phyloP scores from a whole-genome alignment of 1,284 basidiomycete genomes.

The Violaceomyces palustris region DNA sequence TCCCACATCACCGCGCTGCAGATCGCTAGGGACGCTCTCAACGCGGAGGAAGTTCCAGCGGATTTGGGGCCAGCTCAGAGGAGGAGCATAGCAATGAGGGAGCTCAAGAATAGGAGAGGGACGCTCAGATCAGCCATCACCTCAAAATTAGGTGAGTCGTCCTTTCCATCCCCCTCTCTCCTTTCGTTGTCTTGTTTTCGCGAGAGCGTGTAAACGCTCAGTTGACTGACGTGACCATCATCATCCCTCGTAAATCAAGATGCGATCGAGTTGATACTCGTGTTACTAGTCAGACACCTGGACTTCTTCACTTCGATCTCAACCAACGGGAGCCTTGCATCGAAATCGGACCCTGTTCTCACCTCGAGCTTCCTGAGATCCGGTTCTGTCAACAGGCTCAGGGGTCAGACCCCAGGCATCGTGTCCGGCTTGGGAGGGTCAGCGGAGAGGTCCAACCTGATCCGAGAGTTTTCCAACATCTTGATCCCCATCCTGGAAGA shows the following conservation, averaged over 20 bases:
- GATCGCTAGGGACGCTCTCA: slow-evolving; percentile 31
- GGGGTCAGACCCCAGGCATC: background rate
- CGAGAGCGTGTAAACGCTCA: slow-evolving; percentile 7
- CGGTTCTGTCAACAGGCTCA: slow-evolving; percentile 6
- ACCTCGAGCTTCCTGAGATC: slow-evolving; percentile 3
- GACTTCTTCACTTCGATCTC: slow-evolving; percentile 56
- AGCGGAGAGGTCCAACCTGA: slow-evolving; percentile 8
- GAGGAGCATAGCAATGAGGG: slow-evolving; percentile 60
- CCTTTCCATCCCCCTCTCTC: slow-evolving; percentile 52
- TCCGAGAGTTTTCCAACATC: slow-evolving; percentile 17
- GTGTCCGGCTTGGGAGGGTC: background rate
- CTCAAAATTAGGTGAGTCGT: slow-evolving; percentile 60
- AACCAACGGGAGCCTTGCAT: slow-evolving; percentile 6
- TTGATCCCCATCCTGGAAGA: slow-evolving; percentile 36
- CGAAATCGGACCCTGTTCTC: slow-evolving; percentile 5
- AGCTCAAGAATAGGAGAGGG: slow-evolving; percentile 59
- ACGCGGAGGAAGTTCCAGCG: slow-evolving; percentile 8
- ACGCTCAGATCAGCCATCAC: slow-evolving; percentile 57
- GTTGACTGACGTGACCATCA: slow-evolving; percentile 34
- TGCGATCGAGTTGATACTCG: slow-evolving; percentile 73
- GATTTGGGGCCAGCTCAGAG: slow-evolving; percentile 18
- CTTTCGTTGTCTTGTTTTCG: too few relatives aligned
- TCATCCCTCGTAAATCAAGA: slow-evolving; percentile 57
- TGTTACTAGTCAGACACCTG: slow-evolving; percentile 80
- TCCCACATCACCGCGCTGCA: background rate